Evolutionary conservation across 805 yeast species (phyloP).

Genomic region (Scheffersomyces amazonensis): DNA sequence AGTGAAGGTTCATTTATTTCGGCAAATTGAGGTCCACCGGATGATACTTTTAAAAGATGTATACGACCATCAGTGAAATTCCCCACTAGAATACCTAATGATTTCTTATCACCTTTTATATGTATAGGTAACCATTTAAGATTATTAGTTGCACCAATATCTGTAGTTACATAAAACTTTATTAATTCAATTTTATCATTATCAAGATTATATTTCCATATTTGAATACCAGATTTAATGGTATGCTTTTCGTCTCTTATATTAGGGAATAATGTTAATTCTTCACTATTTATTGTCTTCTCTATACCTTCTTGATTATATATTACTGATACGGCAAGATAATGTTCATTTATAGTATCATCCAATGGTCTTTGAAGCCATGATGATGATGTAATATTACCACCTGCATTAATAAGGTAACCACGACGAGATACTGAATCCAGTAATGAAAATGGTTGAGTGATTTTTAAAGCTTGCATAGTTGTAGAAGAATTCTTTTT

Average conservation of each 20-base stretch:
- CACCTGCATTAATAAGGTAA: constrained; percentile 47
- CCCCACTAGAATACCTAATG: constrained; percentile 47
- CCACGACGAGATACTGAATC: constrained; percentile 24
- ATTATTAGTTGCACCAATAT: constrained; percentile 44
- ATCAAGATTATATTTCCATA: constrained; percentile 37
- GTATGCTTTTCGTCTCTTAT: constrained; percentile 3
- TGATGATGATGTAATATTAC: constrained; percentile 47
- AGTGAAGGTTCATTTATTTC: constrained; percentile 21
- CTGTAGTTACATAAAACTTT: constrained; percentile 27
- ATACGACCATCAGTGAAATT: constrained; percentile 57
- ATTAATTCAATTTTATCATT: constrained; percentile 22
- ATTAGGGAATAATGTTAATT: constrained; percentile 28
- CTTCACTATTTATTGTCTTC: constrained; percentile 19
- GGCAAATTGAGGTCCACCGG: constrained; percentile 16
- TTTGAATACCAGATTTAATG: constrained; percentile 40
- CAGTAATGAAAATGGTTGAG: constrained; percentile 2
- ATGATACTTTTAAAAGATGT: constrained; percentile 42
- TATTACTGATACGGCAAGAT: constrained; percentile 51
- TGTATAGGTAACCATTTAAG: constrained; percentile 39
- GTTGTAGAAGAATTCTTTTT: neutral
- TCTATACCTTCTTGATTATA: constrained; percentile 23
- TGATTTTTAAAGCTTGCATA: neutral
- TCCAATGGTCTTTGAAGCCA: constrained; percentile 43
- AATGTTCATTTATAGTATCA: constrained; percentile 20
- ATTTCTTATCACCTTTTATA: constrained; percentile 15